Evolutionary conservation across 192 early-diverging fungal species (phyloP), one percentile per base, ranked within the genome.

Genomic region (Entomortierella beljakovae): DNA sequence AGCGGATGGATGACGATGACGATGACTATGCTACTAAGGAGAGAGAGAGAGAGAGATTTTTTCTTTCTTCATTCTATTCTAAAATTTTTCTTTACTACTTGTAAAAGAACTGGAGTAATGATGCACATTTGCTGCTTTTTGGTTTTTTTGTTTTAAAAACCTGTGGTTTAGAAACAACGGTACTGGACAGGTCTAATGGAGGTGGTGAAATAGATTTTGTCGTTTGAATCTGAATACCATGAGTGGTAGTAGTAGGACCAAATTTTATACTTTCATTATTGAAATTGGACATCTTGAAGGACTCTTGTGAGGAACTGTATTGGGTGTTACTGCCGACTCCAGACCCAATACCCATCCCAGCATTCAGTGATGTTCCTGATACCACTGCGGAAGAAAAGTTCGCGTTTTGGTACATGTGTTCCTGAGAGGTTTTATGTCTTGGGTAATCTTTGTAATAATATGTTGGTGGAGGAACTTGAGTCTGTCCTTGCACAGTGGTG

Each of bases 61-160:
- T n/a, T n/a, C n/a, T n/a, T n/a, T n/a, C n/a, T n/a, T n/a, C n/a
- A n/a, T n/a, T n/a, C n/a, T n/a, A n/a, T n/a, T n/a, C n/a, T n/a
- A n/a, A n/a, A 46, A 15, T 61, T 53, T 60, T 59, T 50, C 32
- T 53, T 61, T 52, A 40, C 42, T 55, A 55, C 20, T 58, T 61
- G 5, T 38, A 48, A 52, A 59, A 70, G 59, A 34, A 61, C 13
- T 49, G 31, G 33, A 61, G 52, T 59, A 70, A 37, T 2, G 58
- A 61, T 9, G 37, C n/a, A 15, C 50, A 55, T 5, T 51, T 61
- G 28, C 7, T 54, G 54, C 28, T 43, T 49, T 46, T 34, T 57
- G 13, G 1, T 57, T 15, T 34, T 57, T 34, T 31, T 34, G 29
- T 11, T 34, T 32, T 33, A 1, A 15, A 4, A 8, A 34, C 32